Conservation (phyloP, 768 basidiomycete genomes). For the Auricularia cornea region DNA sequence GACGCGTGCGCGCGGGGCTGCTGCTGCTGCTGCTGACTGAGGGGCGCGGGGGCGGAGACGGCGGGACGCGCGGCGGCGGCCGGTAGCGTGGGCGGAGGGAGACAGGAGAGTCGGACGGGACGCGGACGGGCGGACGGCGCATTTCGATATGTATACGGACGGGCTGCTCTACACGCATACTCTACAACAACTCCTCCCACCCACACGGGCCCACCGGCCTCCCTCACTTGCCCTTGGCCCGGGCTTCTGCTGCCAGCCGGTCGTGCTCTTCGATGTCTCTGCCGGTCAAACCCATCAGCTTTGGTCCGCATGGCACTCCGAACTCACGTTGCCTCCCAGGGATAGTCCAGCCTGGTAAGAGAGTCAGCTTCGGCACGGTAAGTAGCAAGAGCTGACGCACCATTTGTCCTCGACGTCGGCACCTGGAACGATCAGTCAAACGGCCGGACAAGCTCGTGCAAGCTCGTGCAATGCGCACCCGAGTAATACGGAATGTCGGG, state of each 20-base stretch:
- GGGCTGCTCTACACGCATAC: background rate
- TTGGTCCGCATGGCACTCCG: background rate
- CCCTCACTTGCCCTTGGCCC: background rate
- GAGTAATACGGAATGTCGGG: slow-evolving; percentile 44
- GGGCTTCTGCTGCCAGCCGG: slow-evolving; percentile 35
- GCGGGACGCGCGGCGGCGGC: too few relatives aligned
- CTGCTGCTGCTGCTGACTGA: too few relatives aligned
- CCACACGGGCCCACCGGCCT: too few relatives aligned
- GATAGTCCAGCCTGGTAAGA: slow-evolving; percentile 64
- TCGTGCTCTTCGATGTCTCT: slow-evolving; percentile 78
- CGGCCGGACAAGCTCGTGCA: background rate
- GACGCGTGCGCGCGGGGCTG: background rate
- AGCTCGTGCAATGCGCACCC: background rate
- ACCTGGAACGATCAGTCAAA: slow-evolving; percentile 50
- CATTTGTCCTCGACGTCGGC: slow-evolving; percentile 65
- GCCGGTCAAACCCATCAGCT: slow-evolving; percentile 5
- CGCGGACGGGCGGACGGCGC: background rate
- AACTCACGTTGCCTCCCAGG: slow-evolving; percentile 71
- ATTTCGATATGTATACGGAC: background rate
- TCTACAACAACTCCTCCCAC: background rate
- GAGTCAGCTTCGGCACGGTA: slow-evolving; percentile 2
- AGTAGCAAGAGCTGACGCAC: slow-evolving; percentile 32
- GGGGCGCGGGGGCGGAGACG: too few relatives aligned
- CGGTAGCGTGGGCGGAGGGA: background rate
- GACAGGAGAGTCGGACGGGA: background rate